Conservation (phyloP, 2,329 filamentous ascomycete species). For the Verticillium isaacii region DNA sequence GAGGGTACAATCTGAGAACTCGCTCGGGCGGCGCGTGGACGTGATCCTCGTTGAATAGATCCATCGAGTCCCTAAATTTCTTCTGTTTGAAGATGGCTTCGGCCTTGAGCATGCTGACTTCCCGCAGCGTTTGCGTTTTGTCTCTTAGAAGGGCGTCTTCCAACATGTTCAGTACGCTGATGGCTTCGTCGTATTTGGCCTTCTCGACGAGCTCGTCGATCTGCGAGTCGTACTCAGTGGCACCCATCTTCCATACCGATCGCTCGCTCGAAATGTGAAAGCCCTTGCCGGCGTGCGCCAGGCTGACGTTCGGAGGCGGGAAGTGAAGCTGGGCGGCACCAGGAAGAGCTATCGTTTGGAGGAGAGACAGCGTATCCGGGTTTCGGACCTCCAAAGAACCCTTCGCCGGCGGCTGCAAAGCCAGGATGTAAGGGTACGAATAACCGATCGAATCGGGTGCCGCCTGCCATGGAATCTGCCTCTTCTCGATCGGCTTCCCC, state of each 20-base stretch:
- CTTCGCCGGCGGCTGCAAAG: slow-evolving; percentile 77
- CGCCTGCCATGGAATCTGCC: slow-evolving; percentile 86
- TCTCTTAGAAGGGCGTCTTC: slow-evolving; percentile 86
- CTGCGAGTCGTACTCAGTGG: slow-evolving; percentile 86
- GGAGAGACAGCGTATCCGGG: slow-evolving; percentile 81
- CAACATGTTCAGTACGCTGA: slow-evolving; percentile 82
- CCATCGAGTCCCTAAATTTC: slow-evolving; percentile 81
- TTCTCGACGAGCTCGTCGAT: slow-evolving; percentile 74
- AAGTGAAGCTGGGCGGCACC: slow-evolving; percentile 85
- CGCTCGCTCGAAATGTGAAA: slow-evolving; percentile 92
- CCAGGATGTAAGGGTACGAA: slow-evolving; percentile 92
- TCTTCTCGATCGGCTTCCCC: slow-evolving; percentile 75
- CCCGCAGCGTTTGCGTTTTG: slow-evolving; percentile 74
- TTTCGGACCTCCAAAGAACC: slow-evolving; percentile 87
- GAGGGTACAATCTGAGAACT: slow-evolving; percentile 81
- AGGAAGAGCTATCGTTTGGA: slow-evolving; percentile 80
- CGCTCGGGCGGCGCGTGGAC: slow-evolving; percentile 85
- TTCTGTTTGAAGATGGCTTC: slow-evolving; percentile 76
- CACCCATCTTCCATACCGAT: slow-evolving; percentile 92
- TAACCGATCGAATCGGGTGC: slow-evolving; percentile 92
- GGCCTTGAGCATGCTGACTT: slow-evolving; percentile 89
- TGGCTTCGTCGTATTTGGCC: slow-evolving; percentile 79
- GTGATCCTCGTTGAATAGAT: slow-evolving; percentile 78
- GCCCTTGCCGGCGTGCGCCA: slow-evolving; percentile 94
- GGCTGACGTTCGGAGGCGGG: slow-evolving; percentile 83